Evolutionary conservation across 2,329 filamentous ascomycete genomes (phyloP).

Genomic region (Rutstroemia sp.): DNA sequence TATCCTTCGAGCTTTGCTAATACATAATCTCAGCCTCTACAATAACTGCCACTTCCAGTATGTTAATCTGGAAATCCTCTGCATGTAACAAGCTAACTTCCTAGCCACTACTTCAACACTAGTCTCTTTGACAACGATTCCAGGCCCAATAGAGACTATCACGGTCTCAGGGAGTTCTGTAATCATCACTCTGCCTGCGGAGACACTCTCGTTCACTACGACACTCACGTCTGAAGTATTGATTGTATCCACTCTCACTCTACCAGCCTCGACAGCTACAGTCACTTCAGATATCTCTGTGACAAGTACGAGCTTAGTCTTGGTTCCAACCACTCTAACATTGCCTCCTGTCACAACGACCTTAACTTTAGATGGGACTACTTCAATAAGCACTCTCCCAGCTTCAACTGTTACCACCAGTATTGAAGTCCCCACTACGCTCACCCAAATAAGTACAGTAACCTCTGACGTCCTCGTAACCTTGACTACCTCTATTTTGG

Average conservation of each 20-base stretch:
- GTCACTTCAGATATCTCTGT: not conserved
- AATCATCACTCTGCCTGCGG: not conserved
- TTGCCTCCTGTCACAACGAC: not conserved
- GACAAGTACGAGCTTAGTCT: not conserved
- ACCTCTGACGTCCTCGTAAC: not conserved
- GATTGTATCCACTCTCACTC: not conserved
- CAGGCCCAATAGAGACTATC: not conserved
- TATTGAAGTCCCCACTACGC: not conserved
- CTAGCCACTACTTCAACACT: not conserved
- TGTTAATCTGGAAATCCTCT: not conserved
- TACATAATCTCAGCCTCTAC: not conserved
- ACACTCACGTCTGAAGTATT: constrained; percentile 1
- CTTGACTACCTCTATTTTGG: not conserved
- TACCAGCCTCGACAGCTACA: constrained; percentile 1
- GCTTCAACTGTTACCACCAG: constrained; percentile 6
- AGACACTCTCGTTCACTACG: not conserved
- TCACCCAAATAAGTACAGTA: not conserved
- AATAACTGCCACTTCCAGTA: constrained; percentile 9
- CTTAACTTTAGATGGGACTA: not conserved
- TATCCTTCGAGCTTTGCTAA: not conserved
- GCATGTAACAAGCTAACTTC: constrained; percentile 3
- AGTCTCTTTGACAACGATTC: not conserved
- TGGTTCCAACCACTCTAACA: not conserved
- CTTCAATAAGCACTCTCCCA: not conserved
- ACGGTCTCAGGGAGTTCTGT: not conserved